These are phyloP conservation scores for Pterula multifida DNA, from an alignment of 1,284 basidiomycete genomes.

Conservation along the genomic window DNA sequence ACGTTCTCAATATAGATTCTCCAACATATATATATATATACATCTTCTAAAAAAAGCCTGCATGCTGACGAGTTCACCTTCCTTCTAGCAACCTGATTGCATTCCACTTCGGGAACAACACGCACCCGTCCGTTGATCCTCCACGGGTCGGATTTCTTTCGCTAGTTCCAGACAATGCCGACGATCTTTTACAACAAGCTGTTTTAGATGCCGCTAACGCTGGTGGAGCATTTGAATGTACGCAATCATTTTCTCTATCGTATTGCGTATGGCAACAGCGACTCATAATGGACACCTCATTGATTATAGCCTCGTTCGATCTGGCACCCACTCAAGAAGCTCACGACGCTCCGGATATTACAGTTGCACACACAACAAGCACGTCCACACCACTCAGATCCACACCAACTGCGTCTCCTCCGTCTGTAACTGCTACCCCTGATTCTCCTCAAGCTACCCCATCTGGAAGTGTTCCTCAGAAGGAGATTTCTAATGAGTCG, in stretches of 20 bases:
- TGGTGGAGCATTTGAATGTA: slow-evolving; percentile 10
- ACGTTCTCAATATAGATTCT: no score
- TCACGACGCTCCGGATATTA: neutral
- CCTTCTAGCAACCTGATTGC: slow-evolving; percentile 20
- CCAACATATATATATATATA: no score
- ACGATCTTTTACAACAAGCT: slow-evolving; percentile 6
- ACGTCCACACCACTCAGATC: no score
- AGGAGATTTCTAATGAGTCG: no score
- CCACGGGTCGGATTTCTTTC: slow-evolving; percentile 10
- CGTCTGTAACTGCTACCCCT: neutral
- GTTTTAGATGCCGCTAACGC: slow-evolving; percentile 8
- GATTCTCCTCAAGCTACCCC: no score
- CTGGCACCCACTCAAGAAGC: neutral
- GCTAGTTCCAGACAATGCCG: slow-evolving; percentile 9
- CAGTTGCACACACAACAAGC: slow-evolving; percentile 10
- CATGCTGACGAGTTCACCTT: no score
- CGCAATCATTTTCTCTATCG: neutral
- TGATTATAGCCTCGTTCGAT: neutral
- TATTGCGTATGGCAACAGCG: no score
- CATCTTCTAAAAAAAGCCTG: no score
- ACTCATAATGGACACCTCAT: no score
- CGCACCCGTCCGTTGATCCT: slow-evolving; percentile 11
- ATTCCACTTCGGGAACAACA: slow-evolving; percentile 12
- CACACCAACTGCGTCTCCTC: neutral
- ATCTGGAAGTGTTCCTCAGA: no score